Evolutionary conservation across 169 alveolate genomes (phyloP).

Genomic region (Pseudocohnilembus persalinus): DNA sequence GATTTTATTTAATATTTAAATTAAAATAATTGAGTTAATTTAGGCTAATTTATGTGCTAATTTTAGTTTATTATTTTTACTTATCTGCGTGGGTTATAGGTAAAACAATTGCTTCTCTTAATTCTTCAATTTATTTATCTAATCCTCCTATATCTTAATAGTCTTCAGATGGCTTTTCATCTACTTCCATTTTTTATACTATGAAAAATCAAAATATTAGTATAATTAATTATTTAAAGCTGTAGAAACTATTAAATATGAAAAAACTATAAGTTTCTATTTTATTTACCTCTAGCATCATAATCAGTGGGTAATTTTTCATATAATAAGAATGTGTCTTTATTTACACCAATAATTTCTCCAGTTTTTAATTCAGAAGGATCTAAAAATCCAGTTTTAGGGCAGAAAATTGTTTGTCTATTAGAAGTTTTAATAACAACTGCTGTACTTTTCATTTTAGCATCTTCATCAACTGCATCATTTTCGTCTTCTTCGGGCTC

Average conservation of each 20-base stretch:
- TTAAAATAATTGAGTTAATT: not conserved
- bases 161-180: slow-evolving; percentile 99
- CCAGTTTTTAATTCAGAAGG: slow-evolving; percentile 93
- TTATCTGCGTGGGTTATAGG: slow-evolving; percentile 98
- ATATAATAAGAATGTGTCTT: slow-evolving; percentile 96
- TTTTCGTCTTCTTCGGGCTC: slow-evolving; percentile 78
- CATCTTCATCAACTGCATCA: slow-evolving; percentile 67
- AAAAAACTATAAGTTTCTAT: no score
- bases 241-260: no score
- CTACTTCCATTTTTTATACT: slow-evolving; percentile 99
- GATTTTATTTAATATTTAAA: no score
- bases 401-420: slow-evolving; percentile 95
- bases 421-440: slow-evolving; percentile 77
- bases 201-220: not conserved
- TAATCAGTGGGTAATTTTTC: slow-evolving; percentile 99
- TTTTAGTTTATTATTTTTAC: not conserved
- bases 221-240: no score
- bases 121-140: slow-evolving; percentile 98
- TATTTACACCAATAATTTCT: slow-evolving; percentile 98
- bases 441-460: slow-evolving; percentile 60
- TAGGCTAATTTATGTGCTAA: no score
- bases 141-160: slow-evolving; percentile 99
- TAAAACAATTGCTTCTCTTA: slow-evolving; percentile 98
- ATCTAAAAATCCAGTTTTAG: slow-evolving; percentile 96
- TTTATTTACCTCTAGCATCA: slow-evolving; percentile 89